These are phyloP conservation scores for Neurospora sp. DNA, from an alignment of 495 filamentous ascomycete genomes.

Conservation along the genomic window DNA sequence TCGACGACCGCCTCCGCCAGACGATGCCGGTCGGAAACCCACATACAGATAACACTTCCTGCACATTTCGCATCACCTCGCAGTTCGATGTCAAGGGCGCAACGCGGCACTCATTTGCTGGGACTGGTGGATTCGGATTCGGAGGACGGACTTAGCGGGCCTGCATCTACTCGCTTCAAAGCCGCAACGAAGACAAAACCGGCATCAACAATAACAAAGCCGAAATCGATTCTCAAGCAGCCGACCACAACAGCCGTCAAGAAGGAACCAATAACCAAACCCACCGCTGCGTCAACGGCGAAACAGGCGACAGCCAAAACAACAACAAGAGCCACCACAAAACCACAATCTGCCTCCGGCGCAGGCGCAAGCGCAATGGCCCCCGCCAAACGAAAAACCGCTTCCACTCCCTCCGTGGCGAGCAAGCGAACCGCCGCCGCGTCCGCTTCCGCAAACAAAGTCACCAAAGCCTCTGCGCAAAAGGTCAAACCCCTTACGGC, in stretches of 20 bases:
- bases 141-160: constrained; percentile 44
- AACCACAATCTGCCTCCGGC: constrained; percentile 3
- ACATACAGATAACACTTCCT: neutral
- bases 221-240: neutral
- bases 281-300: neutral
- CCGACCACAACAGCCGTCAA: neutral
- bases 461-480: constrained; percentile 23
- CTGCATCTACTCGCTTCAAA: constrained; percentile 24
- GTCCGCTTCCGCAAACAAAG: constrained; percentile 23
- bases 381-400: constrained; percentile 30
- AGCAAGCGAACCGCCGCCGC: constrained; percentile 8
- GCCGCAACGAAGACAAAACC: constrained; percentile 17
- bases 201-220: constrained; percentile 1
- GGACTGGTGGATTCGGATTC: constrained; percentile 59
- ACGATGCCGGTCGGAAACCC: neutral
- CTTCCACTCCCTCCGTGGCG: neutral
- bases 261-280: neutral
- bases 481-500: constrained; percentile 9
- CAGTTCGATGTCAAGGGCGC: constrained; percentile 25
- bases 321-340: neutral
- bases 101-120: constrained; percentile 41
- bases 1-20: neutral
- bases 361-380: constrained; percentile 23
- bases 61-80: neutral
- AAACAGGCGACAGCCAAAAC: neutral